phyloP scores from a whole-genome alignment of 371 early-diverging fungal species.

The Rhizopus delemar region DNA sequence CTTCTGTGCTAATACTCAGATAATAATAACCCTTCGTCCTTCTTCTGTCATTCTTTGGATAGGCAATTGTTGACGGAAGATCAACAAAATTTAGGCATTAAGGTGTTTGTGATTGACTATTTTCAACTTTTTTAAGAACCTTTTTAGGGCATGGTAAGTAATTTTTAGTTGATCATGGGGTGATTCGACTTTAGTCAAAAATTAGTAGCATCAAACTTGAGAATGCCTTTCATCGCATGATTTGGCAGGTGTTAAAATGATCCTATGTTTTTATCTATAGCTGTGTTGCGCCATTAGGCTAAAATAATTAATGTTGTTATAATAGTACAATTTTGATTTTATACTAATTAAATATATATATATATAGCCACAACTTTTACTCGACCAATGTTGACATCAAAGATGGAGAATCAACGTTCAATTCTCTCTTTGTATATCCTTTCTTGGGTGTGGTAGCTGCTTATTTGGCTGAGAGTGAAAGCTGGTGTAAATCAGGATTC shows the following conservation, averaged over 20 bases:
- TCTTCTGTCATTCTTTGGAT: conserved; percentile 84
- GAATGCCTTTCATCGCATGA: no score
- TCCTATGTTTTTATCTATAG: no score
- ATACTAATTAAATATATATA: background rate
- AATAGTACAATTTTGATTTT: no score
- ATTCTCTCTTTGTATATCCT: conserved; percentile 20
- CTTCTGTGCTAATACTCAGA: conserved; percentile 97
- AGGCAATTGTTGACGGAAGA: conserved; percentile 91
- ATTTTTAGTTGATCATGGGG: no score
- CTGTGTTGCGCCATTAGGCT: no score
- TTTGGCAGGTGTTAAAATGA: no score
- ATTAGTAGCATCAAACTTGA: no score
- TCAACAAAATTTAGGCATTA: conserved; percentile 94
- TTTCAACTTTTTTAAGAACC: no score
- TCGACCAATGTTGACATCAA: conserved; percentile 1
- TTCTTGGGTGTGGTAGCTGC: conserved; percentile 16
- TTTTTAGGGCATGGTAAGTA: no score
- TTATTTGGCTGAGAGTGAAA: conserved; percentile 8
- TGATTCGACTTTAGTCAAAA: no score
- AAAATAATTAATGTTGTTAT: no score
- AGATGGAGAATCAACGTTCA: conserved; percentile 18
- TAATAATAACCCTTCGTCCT: conserved; percentile 90
- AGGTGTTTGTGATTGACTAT: conserved; percentile 74
- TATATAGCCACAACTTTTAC: conserved; percentile 18
- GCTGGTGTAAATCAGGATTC: conserved; percentile 15